Conservation (phyloP, 805 yeast genomes). For the Wickerhamomyces tratensis region DNA sequence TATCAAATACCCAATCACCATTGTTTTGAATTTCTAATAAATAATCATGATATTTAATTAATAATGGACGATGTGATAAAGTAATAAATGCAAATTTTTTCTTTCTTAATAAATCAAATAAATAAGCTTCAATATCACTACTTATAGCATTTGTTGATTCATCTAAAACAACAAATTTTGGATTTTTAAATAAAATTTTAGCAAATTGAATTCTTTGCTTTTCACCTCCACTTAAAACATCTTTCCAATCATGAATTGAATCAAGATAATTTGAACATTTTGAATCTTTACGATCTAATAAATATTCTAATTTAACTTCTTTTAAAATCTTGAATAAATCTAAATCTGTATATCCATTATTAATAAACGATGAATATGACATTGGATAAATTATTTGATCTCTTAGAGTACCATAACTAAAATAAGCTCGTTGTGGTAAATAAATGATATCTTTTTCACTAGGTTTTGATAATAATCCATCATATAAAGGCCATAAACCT, state of each 20-base stretch:
- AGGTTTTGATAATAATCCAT: conserved; percentile 78
- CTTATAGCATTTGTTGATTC: conserved; percentile 93
- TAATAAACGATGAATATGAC: conserved; percentile 68
- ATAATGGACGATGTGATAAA: conserved; percentile 72
- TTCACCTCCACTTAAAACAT: conserved; percentile 94
- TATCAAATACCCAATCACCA: conserved; percentile 51
- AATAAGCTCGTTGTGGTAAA: conserved; percentile 82
- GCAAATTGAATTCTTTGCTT: conserved; percentile 88
- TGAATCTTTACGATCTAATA: conserved; percentile 44
- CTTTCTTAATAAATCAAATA: conserved; percentile 65
- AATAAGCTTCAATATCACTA: conserved; percentile 79
- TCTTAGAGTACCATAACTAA: conserved; percentile 72
- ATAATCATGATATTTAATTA: conserved; percentile 77
- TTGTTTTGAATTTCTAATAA: conserved; percentile 58
- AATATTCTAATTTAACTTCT: conserved; percentile 74
- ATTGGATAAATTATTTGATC: conserved; percentile 89
- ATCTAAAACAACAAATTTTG: conserved; percentile 75
- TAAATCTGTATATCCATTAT: conserved; percentile 60
- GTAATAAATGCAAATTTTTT: conserved; percentile 73
- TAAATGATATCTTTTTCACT: conserved; percentile 58
- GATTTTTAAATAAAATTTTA: conserved; percentile 69
- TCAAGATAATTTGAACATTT: conserved; percentile 20
- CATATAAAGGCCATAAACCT: conserved; percentile 86
- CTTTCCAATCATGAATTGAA: conserved; percentile 66
- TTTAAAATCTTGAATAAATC: conserved; percentile 56